Evolutionary conservation across 2,329 filamentous ascomycete species (phyloP).

Genomic region (Monascus ruber): DNA sequence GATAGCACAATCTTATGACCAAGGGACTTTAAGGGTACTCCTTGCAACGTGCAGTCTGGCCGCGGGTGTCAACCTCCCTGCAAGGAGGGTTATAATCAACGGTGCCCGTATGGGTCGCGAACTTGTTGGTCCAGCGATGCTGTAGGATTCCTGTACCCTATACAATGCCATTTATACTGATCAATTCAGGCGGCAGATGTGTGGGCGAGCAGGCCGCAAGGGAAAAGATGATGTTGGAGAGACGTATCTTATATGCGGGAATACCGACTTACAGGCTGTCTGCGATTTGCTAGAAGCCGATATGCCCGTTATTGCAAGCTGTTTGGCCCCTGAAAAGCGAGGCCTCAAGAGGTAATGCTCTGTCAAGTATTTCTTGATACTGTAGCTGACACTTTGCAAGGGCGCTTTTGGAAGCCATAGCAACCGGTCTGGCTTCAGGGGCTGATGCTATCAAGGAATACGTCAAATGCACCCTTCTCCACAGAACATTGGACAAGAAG

Average conservation of each 20-base stretch:
- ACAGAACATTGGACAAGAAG: conserved; percentile 41
- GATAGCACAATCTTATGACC: conserved; percentile 59
- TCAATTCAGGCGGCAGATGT: conserved; percentile 54
- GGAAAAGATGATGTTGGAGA: conserved; percentile 68
- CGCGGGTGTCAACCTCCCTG: conserved; percentile 68
- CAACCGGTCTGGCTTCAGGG: conserved; percentile 56
- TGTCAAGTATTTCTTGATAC: neutral
- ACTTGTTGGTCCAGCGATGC: conserved; percentile 65
- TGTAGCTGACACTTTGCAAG: conserved; percentile 27
- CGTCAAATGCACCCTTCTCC: conserved; percentile 55
- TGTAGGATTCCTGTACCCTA: conserved; percentile 31
- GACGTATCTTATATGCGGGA: conserved; percentile 63
- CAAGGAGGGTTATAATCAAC: conserved; percentile 63
- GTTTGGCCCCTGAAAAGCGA: conserved; percentile 54
- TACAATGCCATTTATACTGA: conserved; percentile 10
- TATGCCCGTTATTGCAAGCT: conserved; percentile 58
- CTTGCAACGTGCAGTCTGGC: conserved; percentile 69
- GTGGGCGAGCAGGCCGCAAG: conserved; percentile 64
- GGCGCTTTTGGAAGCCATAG: conserved; percentile 60
- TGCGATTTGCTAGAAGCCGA: conserved; percentile 61
- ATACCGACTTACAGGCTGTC: conserved; percentile 57
- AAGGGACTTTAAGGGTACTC: conserved; percentile 55
- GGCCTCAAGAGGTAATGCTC: conserved; percentile 52
- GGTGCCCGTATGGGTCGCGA: conserved; percentile 66
- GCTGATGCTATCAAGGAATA: conserved; percentile 56